Conservation (phyloP, 1,139 yeast genomes). For the Blastobotrys proliferans region DNA sequence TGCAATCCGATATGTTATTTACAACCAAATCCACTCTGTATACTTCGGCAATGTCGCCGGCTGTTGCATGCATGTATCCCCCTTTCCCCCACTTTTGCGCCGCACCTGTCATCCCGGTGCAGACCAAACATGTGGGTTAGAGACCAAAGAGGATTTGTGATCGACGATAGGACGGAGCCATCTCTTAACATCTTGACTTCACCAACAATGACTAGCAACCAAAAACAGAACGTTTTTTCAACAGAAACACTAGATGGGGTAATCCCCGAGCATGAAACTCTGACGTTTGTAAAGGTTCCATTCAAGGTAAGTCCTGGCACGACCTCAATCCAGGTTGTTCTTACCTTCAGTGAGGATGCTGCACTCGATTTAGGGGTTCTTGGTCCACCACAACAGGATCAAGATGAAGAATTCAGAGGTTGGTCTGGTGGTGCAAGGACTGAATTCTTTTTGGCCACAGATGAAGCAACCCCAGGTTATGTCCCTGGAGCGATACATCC, state of each 20-base stretch:
- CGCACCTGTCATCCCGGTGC: no score
- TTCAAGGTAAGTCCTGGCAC: conserved; percentile 17
- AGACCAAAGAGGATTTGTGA: no score
- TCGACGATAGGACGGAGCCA: no score
- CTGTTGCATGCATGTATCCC: no score
- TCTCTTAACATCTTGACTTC: no score
- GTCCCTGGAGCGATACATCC: conserved; percentile 17
- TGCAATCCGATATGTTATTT: no score
- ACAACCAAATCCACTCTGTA: no score
- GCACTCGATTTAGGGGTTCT: conserved; percentile 17
- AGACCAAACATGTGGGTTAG: no score
- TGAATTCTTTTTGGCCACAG: conserved; percentile 12
- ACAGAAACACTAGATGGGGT: background rate
- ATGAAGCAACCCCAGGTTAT: conserved; percentile 19
- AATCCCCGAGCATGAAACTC: background rate
- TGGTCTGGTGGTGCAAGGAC: conserved; percentile 18
- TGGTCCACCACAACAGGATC: conserved; percentile 9
- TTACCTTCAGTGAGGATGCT: conserved; percentile 6
- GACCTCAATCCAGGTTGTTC: conserved; percentile 12
- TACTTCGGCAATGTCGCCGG: no score
- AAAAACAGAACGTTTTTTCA: background rate
- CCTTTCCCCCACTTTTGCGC: no score
- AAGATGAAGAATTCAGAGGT: conserved; percentile 16
- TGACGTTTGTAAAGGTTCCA: conserved; percentile 8
- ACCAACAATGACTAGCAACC: no score